Evolutionary conservation across 495 filamentous ascomycete species (phyloP).

Genomic region (Trichoderma gamsii): DNA sequence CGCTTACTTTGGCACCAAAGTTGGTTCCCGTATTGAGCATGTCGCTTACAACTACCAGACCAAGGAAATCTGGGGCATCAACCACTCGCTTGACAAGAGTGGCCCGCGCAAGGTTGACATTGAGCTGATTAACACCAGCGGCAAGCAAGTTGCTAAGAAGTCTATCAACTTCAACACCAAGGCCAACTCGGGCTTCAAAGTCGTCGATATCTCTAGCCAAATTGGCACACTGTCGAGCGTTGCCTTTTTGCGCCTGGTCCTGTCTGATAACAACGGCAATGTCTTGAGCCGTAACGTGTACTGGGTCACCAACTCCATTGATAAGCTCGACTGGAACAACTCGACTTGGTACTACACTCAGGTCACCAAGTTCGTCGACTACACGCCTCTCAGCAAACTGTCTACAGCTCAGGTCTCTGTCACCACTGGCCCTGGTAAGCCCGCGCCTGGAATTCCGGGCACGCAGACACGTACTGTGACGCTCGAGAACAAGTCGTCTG

Average conservation of each 20-base stretch:
- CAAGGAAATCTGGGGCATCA: conserved; percentile 48
- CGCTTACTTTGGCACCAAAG: conserved; percentile 55
- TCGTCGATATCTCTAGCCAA: conserved; percentile 25
- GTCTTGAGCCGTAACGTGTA: conserved; percentile 56
- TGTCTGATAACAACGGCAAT: conserved; percentile 30
- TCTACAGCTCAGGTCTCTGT: conserved; percentile 32
- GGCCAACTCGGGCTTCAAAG: conserved; percentile 35
- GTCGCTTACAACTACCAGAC: conserved; percentile 49
- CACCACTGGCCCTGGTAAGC: not conserved
- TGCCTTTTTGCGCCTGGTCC: conserved; percentile 46
- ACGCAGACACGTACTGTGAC: conserved; percentile 23
- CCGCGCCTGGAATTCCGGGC: not conserved
- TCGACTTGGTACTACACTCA: conserved; percentile 57
- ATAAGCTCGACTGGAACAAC: conserved; percentile 49
- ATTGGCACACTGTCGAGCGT: conserved; percentile 33
- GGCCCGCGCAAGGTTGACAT: conserved; percentile 41
- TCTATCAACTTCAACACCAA: conserved; percentile 25
- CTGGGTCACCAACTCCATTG: conserved; percentile 47
- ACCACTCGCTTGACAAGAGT: conserved; percentile 40
- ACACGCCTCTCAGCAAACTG: conserved; percentile 42
- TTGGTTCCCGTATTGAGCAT: conserved; percentile 47
- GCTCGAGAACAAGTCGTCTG: conserved; percentile 46
- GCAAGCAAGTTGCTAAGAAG: conserved; percentile 33
- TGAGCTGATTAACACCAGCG: conserved; percentile 44
- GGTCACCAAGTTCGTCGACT: conserved; percentile 48